Evolutionary conservation across 139 green algal species (phyloP), one percentile per base, ranked within the genome.

Genomic region (Prasinococcaceae sp.): DNA sequence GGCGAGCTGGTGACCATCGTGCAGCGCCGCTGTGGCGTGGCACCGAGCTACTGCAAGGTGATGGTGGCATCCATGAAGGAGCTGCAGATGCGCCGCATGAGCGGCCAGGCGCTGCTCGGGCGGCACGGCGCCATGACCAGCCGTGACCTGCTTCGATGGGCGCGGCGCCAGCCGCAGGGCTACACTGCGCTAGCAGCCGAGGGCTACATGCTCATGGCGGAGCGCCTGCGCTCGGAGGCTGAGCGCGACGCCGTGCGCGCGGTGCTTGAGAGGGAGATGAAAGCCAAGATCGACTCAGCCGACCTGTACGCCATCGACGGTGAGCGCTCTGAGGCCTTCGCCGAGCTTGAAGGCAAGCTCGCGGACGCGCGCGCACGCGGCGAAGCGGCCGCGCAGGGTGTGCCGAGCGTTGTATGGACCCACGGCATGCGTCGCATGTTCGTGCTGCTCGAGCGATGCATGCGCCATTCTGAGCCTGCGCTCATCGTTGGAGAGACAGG

Each of bases 401-500:
- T n/a, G n/a, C 16, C 3, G 19, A 49, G 60, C n/a, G 49, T 97
- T 26, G 85, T 94, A 22, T 98, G 90, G 88, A 98, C 88, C 0
- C 63, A 69, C 8, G 84, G 72, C 68, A 87, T 96, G 82, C 66
- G 65, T 20, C 79, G 90, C 10, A 82, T 97, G 72, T 93, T 87
- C 65, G 77, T 73, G 0, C 68, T 95, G 17, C 50, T 73, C 17
- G 49, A 64, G n/a, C 27, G 50, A 14, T 79, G 85, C 62, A 53
- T 92, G 37, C 50, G 63, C 6, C 63, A 83, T 51, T 43, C 35
- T n/a, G 92, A 99, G 79, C 84, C 88, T 4, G 85, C 83, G 32
- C 70, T 99, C 51, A 78, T 99, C 48, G 80, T 95, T 8, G 92
- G 92, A 3, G 88, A 98, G 63, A 99, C 92, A 10, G 92, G 92